Evolutionary conservation across 805 yeast genomes (phyloP).

Genomic region (Cyberlindnera meyerae): DNA sequence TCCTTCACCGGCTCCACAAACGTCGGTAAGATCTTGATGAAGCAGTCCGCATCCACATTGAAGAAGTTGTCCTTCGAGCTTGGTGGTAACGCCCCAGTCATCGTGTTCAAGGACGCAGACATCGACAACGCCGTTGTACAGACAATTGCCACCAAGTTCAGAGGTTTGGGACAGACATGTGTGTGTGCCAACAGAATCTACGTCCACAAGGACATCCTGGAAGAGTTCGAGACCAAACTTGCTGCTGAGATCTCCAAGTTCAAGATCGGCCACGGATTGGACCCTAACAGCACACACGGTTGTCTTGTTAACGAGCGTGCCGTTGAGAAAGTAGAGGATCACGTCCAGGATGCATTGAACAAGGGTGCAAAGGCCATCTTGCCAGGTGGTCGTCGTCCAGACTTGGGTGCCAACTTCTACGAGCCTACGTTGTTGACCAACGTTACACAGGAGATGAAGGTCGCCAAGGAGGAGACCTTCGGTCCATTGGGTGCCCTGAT

Average conservation of each 20-base stretch:
- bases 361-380: constrained; percentile 50
- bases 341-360: constrained; percentile 46
- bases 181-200: constrained; percentile 58
- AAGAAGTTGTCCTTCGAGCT: constrained; percentile 59
- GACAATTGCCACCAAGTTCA: constrained; percentile 51
- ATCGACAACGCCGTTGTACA: constrained; percentile 50
- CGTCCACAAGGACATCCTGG: constrained; percentile 47
- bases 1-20: constrained; percentile 63
- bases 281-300: constrained; percentile 48
- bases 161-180: constrained; percentile 63
- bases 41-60: constrained; percentile 50
- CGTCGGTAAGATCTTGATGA: constrained; percentile 57
- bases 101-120: constrained; percentile 58
- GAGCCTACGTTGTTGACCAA: constrained; percentile 50
- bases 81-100: constrained; percentile 66
- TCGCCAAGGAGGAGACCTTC: constrained; percentile 54
- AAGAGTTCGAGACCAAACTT: constrained; percentile 41
- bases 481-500: constrained; percentile 60
- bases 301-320: constrained; percentile 49
- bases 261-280: constrained; percentile 54
- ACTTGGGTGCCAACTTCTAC: constrained; percentile 47
- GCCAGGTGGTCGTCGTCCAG: constrained; percentile 48
- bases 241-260: constrained; percentile 42
- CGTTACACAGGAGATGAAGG: constrained; percentile 47
- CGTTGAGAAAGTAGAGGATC: constrained; percentile 49